Evolutionary conservation across 768 basidiomycete genomes (phyloP).

Genomic region (Russula vinacea): DNA sequence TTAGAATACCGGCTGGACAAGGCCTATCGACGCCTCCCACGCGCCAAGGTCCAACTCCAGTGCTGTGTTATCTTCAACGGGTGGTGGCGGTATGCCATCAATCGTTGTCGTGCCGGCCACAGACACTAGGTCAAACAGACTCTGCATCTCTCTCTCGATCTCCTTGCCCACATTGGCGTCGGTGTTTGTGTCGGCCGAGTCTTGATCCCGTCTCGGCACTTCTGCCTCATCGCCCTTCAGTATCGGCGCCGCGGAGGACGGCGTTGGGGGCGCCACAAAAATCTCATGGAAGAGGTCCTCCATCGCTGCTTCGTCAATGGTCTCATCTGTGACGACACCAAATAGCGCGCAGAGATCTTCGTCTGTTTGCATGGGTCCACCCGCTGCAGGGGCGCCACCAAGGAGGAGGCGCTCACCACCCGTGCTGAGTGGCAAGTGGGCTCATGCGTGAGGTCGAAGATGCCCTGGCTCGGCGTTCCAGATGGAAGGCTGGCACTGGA

Average conservation of each 20-base stretch:
- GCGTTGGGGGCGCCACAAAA: conserved; percentile 49
- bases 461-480: conserved; percentile 35
- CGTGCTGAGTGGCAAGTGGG: conserved; percentile 98
- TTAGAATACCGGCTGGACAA: conserved; percentile 33
- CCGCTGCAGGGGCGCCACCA: conserved; percentile 90
- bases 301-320: conserved; percentile 60
- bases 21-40: conserved; percentile 27
- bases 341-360: conserved; percentile 14
- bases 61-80: conserved; percentile 31
- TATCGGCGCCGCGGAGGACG: conserved; percentile 38
- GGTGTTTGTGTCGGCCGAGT: background rate
- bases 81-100: conserved; percentile 1
- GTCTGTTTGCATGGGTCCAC: conserved; percentile 51
- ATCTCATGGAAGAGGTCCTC: conserved; percentile 69
- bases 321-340: conserved; percentile 32
- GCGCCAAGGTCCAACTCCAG: conserved; percentile 36
- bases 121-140: conserved; percentile 54
- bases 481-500: conserved; percentile 33
- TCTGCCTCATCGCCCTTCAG: conserved; percentile 32
- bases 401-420: conserved; percentile 78
- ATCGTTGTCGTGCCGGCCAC: conserved; percentile 33
- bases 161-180: conserved; percentile 31
- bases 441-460: conserved; percentile 43
- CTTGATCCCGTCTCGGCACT: conserved; percentile 30
- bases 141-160: conserved; percentile 59